These are phyloP conservation scores for Cyclotella atomus DNA, from an alignment of 108 stramenopile genomes.

Conservation along the genomic window DNA sequence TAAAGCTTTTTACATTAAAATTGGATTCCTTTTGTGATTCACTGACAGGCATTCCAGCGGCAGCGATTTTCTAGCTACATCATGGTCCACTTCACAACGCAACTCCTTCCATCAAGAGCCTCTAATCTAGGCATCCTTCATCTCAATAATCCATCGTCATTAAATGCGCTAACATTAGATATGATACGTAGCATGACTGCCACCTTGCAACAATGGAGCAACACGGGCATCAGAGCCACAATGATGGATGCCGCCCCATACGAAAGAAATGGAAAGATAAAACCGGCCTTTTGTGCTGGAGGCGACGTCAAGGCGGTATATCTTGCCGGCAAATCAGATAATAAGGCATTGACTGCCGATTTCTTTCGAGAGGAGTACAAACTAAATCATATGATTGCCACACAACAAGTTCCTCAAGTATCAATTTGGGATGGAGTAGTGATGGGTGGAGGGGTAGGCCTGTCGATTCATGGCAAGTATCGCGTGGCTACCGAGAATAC, in stretches of 20 bases:
- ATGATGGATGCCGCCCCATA: constrained; percentile 62
- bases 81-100: constrained; percentile 49
- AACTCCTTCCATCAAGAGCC: constrained; percentile 69
- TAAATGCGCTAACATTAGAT: constrained; percentile 40
- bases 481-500: constrained; percentile 94
- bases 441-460: constrained; percentile 98
- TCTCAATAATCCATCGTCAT: constrained; percentile 69
- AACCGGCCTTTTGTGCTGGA: constrained; percentile 91
- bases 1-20: too few relatives aligned
- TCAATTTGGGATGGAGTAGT: constrained; percentile 97
- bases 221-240: constrained; percentile 39
- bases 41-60: too few relatives aligned
- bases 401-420: constrained; percentile 65
- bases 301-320: constrained; percentile 90
- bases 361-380: constrained; percentile 94
- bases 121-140: constrained; percentile 67
- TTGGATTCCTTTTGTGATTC: too few relatives aligned
- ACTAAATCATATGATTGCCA: constrained; percentile 80
- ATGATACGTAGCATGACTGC: constrained; percentile 52
- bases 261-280: constrained; percentile 47
- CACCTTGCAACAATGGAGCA: constrained; percentile 61
- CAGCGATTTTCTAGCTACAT: too few relatives aligned
- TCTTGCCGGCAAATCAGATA: constrained; percentile 43
- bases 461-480: constrained; percentile 91
- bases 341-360: constrained; percentile 33